Conservation (phyloP, 225 moss, liverwort and hornwort species). For the Bryoerythrophyllum caledonicum region DNA sequence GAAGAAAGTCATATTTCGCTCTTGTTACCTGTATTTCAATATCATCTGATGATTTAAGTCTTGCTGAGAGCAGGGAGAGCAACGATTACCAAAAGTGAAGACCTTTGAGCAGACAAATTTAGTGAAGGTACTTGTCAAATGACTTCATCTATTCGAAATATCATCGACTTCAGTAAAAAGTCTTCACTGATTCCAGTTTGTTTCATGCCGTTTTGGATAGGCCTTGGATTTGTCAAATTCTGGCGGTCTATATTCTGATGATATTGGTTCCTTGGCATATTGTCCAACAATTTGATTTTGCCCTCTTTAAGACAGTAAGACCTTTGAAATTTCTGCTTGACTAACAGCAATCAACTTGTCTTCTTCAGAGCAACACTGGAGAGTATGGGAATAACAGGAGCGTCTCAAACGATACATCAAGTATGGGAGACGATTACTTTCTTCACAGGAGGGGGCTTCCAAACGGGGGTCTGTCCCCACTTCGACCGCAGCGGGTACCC, state of each 20-base stretch:
- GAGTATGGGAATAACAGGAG: constrained; percentile 15
- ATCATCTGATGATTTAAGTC: neutral
- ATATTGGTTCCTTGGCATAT: neutral
- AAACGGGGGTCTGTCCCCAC: constrained; percentile 25
- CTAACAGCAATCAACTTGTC: neutral
- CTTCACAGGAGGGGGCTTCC: constrained; percentile 20
- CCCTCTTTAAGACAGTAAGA: neutral
- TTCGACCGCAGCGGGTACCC: constrained; percentile 37
- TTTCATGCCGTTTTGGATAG: neutral
- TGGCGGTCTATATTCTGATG: neutral
- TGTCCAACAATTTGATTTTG: neutral
- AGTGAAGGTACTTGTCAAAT: constrained; percentile 21
- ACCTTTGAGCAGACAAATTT: constrained; percentile 16
- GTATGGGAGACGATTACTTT: constrained; percentile 26
- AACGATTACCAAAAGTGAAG: constrained; percentile 25
- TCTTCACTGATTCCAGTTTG: constrained; percentile 4
- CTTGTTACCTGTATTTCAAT: neutral
- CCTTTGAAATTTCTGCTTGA: neutral
- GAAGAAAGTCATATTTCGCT: neutral
- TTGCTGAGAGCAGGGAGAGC: constrained; percentile 30
- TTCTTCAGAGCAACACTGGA: constrained; percentile 19
- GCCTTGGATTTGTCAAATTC: neutral
- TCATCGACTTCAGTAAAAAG: neutral
- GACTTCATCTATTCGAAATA: neutral
- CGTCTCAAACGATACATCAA: constrained; percentile 7